phyloP scores from a whole-genome alignment of 768 basidiomycete species.

The Lyophyllum shimeji region DNA sequence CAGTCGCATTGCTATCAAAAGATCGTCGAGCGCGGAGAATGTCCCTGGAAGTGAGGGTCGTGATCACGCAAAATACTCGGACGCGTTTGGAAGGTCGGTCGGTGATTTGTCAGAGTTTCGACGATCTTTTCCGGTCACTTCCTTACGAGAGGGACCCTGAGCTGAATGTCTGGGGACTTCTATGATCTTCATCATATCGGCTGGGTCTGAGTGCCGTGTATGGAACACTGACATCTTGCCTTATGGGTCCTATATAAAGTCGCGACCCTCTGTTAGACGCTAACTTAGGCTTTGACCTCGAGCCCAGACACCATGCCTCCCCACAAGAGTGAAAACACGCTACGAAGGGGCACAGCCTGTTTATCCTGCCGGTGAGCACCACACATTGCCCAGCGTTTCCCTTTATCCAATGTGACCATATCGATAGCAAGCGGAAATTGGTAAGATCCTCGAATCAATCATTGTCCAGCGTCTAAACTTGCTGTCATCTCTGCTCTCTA shows the following conservation, averaged over 20 bases:
- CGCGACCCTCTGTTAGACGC: not conserved
- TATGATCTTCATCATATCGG: constrained; percentile 2
- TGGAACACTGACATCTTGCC: not conserved
- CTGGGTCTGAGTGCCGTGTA: constrained; percentile 5
- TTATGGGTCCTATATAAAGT: constrained; percentile 7
- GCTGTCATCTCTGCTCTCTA: constrained; percentile 23
- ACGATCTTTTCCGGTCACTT: constrained; percentile 11
- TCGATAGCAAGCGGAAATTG: constrained; percentile 41
- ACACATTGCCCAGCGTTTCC: not conserved
- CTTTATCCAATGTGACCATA: not conserved
- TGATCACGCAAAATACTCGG: not conserved
- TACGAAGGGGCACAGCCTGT: constrained; percentile 44
- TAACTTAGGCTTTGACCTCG: not conserved
- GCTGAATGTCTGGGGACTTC: not conserved
- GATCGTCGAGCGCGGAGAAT: not conserved
- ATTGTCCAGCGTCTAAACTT: not conserved
- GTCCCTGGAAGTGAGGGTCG: not conserved
- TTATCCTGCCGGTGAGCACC: constrained; percentile 41
- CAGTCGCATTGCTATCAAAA: not conserved
- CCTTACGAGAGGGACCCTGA: not conserved
- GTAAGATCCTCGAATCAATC: constrained; percentile 24
- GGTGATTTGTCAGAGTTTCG: constrained; percentile 6
- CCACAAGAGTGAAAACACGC: constrained; percentile 19
- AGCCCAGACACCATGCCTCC: constrained; percentile 16
- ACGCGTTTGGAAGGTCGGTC: constrained; percentile 10